Conservation (phyloP, 1,284 basidiomycete species). For the Chalciporus sp. region DNA sequence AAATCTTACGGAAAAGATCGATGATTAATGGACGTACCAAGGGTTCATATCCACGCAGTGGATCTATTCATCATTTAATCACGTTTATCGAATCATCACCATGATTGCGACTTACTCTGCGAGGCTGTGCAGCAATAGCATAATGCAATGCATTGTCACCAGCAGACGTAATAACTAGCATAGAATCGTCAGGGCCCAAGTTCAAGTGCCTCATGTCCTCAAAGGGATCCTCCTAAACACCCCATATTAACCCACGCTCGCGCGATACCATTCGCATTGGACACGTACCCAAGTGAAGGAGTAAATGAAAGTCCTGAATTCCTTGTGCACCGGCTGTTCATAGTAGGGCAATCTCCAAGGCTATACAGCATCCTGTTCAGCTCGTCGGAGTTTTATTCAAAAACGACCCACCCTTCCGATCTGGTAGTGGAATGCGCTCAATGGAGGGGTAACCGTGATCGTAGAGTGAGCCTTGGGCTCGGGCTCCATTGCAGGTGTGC, state of each 20-base stretch:
- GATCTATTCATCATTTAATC: slow-evolving; percentile 42
- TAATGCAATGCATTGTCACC: slow-evolving; percentile 87
- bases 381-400: slow-evolving; percentile 8
- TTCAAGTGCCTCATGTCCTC: slow-evolving; percentile 75
- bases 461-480: slow-evolving; percentile 35
- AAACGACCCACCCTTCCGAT: slow-evolving; percentile 49
- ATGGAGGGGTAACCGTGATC: slow-evolving; percentile 56
- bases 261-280: neutral
- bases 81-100: neutral
- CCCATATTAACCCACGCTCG: slow-evolving; percentile 7
- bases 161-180: slow-evolving; percentile 79
- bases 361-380: slow-evolving; percentile 28
- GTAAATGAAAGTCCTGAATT: slow-evolving; percentile 80
- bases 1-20: neutral
- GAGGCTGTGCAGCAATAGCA: slow-evolving; percentile 66
- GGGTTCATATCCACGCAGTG: slow-evolving; percentile 80
- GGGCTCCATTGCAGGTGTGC: slow-evolving; percentile 39
- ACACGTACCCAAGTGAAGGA: slow-evolving; percentile 64
- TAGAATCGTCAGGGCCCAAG: slow-evolving; percentile 63
- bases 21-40: slow-evolving; percentile 36
- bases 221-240: slow-evolving; percentile 67
- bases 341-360: slow-evolving; percentile 80
- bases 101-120: slow-evolving; percentile 38
- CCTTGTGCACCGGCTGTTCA: slow-evolving; percentile 71
- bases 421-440: slow-evolving; percentile 80